A percentile compares a stretch with the other conserved stretches of the same genome.
Evolutionary conservation across 257 asterid species (phyloP).

Genomic region (Salvia rosmarinus): DNA sequence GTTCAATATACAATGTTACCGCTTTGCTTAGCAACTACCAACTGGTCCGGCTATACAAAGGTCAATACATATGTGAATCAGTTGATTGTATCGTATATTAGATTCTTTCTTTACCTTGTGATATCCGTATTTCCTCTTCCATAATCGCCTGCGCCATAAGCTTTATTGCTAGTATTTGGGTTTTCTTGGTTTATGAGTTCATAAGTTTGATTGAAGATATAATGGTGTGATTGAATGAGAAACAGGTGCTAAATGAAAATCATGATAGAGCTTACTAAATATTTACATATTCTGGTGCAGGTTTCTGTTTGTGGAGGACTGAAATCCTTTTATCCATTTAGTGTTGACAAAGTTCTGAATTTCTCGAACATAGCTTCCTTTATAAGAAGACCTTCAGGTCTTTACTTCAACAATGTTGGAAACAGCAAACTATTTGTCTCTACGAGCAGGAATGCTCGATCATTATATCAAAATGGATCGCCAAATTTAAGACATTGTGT

Average conservation of each 20-base stretch:
- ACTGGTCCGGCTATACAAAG: too few relatives aligned
- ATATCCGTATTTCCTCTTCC: background rate
- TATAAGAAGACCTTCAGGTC: constrained; percentile 41
- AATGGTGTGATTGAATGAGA: background rate
- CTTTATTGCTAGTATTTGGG: background rate
- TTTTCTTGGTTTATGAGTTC: background rate
- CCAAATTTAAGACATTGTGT: background rate
- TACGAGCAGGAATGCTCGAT: constrained; percentile 19
- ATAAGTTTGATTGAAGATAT: background rate
- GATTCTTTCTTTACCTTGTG: background rate
- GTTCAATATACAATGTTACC: constrained; percentile 54
- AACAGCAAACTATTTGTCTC: constrained; percentile 33
- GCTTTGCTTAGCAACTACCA: constrained; percentile 64
- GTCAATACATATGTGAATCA: constrained; percentile 13
- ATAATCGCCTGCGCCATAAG: background rate
- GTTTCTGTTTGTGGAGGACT: constrained; percentile 51
- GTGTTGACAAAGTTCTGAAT: constrained; percentile 40
- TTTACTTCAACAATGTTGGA: constrained; percentile 38
- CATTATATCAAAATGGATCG: constrained; percentile 27
- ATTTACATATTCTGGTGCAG: constrained; percentile 40
- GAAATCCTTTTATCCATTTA: constrained; percentile 41
- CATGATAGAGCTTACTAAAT: background rate
- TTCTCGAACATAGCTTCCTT: constrained; percentile 1
- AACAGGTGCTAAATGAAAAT: background rate
- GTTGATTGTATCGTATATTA: background rate